Evolutionary conservation across 164 flowering plant genomes (phyloP).

Genomic region (Chloranthus sessilifolius): DNA sequence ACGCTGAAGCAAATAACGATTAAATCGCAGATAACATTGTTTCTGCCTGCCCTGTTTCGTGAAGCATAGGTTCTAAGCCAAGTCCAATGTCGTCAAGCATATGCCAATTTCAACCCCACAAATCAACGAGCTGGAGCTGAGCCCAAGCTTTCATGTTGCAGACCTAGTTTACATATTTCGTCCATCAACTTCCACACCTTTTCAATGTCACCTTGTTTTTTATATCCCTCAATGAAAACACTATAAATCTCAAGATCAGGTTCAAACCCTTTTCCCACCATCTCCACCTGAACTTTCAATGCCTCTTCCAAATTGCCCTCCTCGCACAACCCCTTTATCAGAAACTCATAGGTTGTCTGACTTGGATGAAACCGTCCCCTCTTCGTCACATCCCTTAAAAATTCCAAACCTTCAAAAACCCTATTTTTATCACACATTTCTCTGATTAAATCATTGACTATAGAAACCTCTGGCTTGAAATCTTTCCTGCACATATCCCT

Average conservation of each 20-base stretch:
- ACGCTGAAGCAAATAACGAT: too few species aligned
- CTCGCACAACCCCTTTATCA: constrained; percentile 57
- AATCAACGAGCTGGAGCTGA: too few species aligned
- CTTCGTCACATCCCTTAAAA: constrained; percentile 28
- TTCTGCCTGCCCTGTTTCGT: too few species aligned
- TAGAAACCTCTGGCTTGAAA: constrained; percentile 43
- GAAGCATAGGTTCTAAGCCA: too few species aligned
- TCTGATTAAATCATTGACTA: constrained; percentile 37
- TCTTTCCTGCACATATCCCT: constrained; percentile 52
- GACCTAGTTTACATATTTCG: too few species aligned
- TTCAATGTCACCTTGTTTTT: constrained; percentile 42
- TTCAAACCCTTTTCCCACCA: constrained; percentile 70
- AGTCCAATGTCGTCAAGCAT: too few species aligned
- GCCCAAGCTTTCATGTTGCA: too few species aligned
- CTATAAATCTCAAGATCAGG: constrained; percentile 47
- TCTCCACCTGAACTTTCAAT: constrained; percentile 65
- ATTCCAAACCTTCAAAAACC: constrained; percentile 39
- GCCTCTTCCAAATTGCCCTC: constrained; percentile 67
- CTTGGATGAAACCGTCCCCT: constrained; percentile 27
- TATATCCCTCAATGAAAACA: constrained; percentile 60
- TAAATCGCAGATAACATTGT: too few species aligned
- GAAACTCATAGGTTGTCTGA: constrained; percentile 33
- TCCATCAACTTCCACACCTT: constrained; percentile 37
- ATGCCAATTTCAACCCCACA: too few species aligned
- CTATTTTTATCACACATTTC: constrained; percentile 36